Evolutionary conservation across 148 eudicot species (phyloP), one percentile per base, ranked within the genome.

Genomic region (Pharnaceum exiguum): DNA sequence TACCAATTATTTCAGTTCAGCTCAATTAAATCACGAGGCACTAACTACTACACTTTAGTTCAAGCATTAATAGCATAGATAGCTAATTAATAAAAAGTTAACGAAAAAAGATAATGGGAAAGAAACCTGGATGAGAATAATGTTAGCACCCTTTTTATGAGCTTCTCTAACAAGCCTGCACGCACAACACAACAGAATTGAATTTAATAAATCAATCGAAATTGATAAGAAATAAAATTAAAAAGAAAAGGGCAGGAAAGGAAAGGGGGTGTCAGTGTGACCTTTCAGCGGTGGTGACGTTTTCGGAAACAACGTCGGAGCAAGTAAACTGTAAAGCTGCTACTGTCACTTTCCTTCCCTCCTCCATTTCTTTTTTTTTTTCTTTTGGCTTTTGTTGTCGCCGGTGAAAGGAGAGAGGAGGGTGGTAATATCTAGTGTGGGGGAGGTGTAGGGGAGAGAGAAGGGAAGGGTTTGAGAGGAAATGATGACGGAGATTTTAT

Each of bases 81-180:
- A 13, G 28, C 28, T 16, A 46, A 17, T 55, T 5, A 44, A 59
- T 17, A 30, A 9, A n/a, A n/a, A n/a, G n/a, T n/a, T n/a, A n/a
- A n/a, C n/a, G n/a, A n/a, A n/a, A n/a, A n/a, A n/a, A n/a, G n/a
- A n/a, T n/a, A n/a, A n/a, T n/a, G n/a, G n/a, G n/a, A n/a, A n/a
- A n/a, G n/a, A n/a, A n/a, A 93, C 96, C 96, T 88, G 99, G 39
- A 94, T 84, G 31, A 94, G 96, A 59, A 83, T 73, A 43, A 83
- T 83, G 61, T 80, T 83, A 37, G 86, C 89, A 46, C 86, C 89
- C 64, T 80, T 75, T 33, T 46, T 66, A 71, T 80, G 89, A 58
- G 89, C 83, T 72, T 75, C 80, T 75, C 89, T 75, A 71, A 80
- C 89, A 62, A 83, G 85, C 82, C 99, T 93, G 83, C 45, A 55